Evolutionary conservation across 129 eudicot genomes (phyloP).

Genomic region (Chrysanthemum makinoi): DNA sequence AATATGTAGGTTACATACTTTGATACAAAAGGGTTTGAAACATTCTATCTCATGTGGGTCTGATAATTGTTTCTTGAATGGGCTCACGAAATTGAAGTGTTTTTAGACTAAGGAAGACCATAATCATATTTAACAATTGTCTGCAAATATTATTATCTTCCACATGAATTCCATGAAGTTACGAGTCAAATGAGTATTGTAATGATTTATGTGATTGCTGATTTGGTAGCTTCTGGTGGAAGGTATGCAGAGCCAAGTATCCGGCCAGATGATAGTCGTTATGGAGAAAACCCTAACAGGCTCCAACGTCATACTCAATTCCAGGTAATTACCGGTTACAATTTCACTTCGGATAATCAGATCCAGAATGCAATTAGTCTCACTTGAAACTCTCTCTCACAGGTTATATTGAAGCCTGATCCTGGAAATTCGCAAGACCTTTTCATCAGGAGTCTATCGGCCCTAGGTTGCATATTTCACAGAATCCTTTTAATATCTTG

Average conservation of each 20-base stretch:
- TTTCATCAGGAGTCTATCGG: slow-evolving; percentile 87
- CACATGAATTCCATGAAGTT: slow-evolving; percentile 12
- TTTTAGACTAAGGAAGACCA: not conserved
- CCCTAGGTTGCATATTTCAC: slow-evolving; percentile 53
- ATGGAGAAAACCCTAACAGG: slow-evolving; percentile 98
- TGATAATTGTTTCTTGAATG: slow-evolving; percentile 6
- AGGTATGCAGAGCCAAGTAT: slow-evolving; percentile 99
- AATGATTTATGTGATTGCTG: slow-evolving; percentile 38
- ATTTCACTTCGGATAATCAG: slow-evolving; percentile 3
- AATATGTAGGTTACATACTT: no score
- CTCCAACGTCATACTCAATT: slow-evolving; percentile 99
- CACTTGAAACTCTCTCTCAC: slow-evolving; percentile 26
- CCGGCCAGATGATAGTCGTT: slow-evolving; percentile 99
- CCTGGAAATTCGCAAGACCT: slow-evolving; percentile 99
- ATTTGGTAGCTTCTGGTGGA: slow-evolving; percentile 57
- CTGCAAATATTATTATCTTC: slow-evolving; percentile 2
- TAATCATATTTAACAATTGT: not conserved
- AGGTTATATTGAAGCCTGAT: slow-evolving; percentile 99
- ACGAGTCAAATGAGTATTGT: slow-evolving; percentile 24
- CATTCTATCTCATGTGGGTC: not conserved
- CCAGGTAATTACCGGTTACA: slow-evolving; percentile 52
- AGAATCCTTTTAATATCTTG: not conserved
- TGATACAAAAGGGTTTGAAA: no score
- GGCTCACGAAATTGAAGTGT: slow-evolving; percentile 17
- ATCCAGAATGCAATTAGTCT: slow-evolving; percentile 1